Conservation (phyloP, 192 early-diverging fungal genomes). For the Oehlia diaphana region DNA sequence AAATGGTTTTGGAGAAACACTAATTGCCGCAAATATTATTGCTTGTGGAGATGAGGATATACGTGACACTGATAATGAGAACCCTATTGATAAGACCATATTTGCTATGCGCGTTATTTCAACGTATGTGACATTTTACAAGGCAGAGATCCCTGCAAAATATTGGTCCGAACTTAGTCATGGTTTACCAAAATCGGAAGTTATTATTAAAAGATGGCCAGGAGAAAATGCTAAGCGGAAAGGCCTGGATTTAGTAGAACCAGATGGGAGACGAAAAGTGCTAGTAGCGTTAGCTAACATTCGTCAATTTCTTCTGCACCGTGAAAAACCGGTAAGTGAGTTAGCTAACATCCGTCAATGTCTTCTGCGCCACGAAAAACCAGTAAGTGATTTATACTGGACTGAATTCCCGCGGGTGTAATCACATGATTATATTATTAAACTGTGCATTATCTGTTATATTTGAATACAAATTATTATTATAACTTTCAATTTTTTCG, state of each 20-base stretch:
- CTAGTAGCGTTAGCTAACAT: not conserved
- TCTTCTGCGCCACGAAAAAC: no score
- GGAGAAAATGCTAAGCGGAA: not conserved
- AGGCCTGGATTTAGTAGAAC: slow-evolving; percentile 11
- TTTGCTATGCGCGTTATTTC: slow-evolving; percentile 5
- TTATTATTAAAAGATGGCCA: slow-evolving; percentile 6
- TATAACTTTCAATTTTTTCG: no score
- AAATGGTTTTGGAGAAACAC: slow-evolving; percentile 8
- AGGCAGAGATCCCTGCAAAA: not conserved
- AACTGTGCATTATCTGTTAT: no score
- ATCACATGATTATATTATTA: no score
- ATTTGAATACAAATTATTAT: no score
- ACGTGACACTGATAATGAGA: not conserved
- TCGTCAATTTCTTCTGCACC: not conserved
- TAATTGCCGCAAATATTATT: slow-evolving; percentile 4
- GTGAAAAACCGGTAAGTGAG: not conserved
- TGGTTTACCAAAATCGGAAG: slow-evolving; percentile 5
- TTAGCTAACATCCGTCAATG: no score
- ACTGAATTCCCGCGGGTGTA: no score
- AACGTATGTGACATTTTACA: slow-evolving; percentile 8
- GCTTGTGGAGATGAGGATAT: not conserved
- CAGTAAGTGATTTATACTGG: no score
- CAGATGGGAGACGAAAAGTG: not conserved
- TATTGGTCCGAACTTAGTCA: slow-evolving; percentile 1
- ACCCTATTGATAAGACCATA: slow-evolving; percentile 1